These are phyloP conservation scores for Lobulomyces angularis DNA, from an alignment of 192 early-diverging fungal genomes.

Conservation along the genomic window DNA sequence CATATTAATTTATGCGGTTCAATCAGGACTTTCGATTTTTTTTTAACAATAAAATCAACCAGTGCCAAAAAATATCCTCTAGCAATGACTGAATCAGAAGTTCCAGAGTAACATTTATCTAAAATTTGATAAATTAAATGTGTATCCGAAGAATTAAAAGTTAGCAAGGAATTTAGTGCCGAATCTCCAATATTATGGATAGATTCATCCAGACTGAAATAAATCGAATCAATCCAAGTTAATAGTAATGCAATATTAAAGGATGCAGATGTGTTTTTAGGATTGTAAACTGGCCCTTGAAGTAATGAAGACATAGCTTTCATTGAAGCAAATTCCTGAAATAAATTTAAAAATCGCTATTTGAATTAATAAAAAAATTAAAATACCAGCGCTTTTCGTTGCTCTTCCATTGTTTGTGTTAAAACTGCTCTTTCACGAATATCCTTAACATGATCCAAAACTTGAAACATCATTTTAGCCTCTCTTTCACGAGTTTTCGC, in stretches of 20 bases:
- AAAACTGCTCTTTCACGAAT: slow-evolving; percentile 46
- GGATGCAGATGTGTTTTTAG: neutral
- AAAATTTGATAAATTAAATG: slow-evolving; percentile 52
- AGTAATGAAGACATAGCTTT: slow-evolving; percentile 84
- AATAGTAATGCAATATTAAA: slow-evolving; percentile 27
- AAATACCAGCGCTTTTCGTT: slow-evolving; percentile 60
- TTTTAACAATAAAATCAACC: slow-evolving; percentile 50
- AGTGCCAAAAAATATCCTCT: slow-evolving; percentile 66
- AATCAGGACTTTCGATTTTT: slow-evolving; percentile 20
- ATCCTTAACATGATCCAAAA: slow-evolving; percentile 63
- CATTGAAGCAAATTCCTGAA: slow-evolving; percentile 65
- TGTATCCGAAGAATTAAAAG: slow-evolving; percentile 23
- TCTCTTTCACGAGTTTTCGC: slow-evolving; percentile 47
- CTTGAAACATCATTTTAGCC: slow-evolving; percentile 48
- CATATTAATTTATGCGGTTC: slow-evolving; percentile 32
- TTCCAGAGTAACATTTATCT: slow-evolving; percentile 61
- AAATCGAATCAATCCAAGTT: slow-evolving; percentile 26
- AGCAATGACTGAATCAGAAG: slow-evolving; percentile 28
- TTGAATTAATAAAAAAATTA: no score
- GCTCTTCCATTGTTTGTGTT: slow-evolving; percentile 58
- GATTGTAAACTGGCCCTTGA: slow-evolving; percentile 25
- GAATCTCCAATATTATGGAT: slow-evolving; percentile 31
- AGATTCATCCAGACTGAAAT: slow-evolving; percentile 23
- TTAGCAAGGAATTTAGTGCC: slow-evolving; percentile 58
- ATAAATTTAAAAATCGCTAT: no score